A percentile compares a stretch with the other conserved stretches of the same genome.
phyloP scores from a whole-genome alignment of 371 early-diverging fungal species.

The Basidiobolus meristosporus region DNA sequence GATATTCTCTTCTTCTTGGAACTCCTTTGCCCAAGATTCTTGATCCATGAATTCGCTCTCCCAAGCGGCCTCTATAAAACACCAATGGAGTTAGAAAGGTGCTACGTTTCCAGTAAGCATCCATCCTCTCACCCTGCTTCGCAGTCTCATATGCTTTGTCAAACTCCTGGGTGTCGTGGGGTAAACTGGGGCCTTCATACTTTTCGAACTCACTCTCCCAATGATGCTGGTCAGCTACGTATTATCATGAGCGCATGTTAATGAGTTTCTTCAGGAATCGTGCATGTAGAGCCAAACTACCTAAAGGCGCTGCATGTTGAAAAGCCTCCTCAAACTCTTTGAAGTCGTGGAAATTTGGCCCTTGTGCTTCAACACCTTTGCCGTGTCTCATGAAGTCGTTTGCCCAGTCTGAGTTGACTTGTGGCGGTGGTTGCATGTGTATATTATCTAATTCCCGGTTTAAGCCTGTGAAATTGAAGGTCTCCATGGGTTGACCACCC shows the following conservation, averaged over 20 bases:
- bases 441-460: slow-evolving; percentile 29
- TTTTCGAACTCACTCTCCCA: slow-evolving; percentile 23
- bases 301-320: slow-evolving; percentile 7
- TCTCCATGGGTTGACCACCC: slow-evolving; percentile 11
- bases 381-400: slow-evolving; percentile 39
- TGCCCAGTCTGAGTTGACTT: slow-evolving; percentile 29
- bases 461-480: slow-evolving; percentile 32
- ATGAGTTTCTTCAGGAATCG: background rate
- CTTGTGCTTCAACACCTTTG: slow-evolving; percentile 8
- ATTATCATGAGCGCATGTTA: background rate
- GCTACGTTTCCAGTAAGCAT: background rate
- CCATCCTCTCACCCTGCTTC: slow-evolving; percentile 14
- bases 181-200: slow-evolving; percentile 12
- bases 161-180: slow-evolving; percentile 33
- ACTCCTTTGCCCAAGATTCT: slow-evolving; percentile 20
- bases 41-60: slow-evolving; percentile 26
- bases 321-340: slow-evolving; percentile 42
- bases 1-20: slow-evolving; percentile 11
- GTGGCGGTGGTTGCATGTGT: slow-evolving; percentile 5
- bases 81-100: background rate
- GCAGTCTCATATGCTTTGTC: slow-evolving; percentile 61
- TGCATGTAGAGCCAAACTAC: background rate
- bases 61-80: slow-evolving; percentile 12
- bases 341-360: slow-evolving; percentile 11
- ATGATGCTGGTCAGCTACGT: slow-evolving; percentile 1